Percentiles rank a stretch among this genome's conserved stretches.
phyloP scores from a whole-genome alignment of 2,329 filamentous ascomycete species.

The Talaromyces sp. region DNA sequence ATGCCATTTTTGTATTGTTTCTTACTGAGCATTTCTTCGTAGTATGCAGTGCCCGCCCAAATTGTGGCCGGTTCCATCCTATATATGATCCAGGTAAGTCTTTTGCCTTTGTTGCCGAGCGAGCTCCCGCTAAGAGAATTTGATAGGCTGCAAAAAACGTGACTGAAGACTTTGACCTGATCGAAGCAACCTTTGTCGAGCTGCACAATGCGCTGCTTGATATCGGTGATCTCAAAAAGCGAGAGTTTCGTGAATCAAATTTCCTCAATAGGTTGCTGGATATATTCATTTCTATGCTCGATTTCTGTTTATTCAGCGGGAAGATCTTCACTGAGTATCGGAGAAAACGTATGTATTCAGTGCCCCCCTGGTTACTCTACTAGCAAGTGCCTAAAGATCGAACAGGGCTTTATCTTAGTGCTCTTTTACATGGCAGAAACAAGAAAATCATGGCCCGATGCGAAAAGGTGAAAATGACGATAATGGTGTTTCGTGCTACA shows the following conservation, averaged over 20 bases:
- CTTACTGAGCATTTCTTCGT: neutral
- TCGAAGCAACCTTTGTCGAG: conserved; percentile 3
- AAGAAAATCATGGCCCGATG: conserved; percentile 12
- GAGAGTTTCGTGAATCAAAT: conserved; percentile 10
- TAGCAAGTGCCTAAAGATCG: neutral
- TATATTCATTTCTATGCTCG: conserved; percentile 11
- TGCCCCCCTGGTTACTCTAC: too few species aligned
- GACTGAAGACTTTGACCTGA: conserved; percentile 8
- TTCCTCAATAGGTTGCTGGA: conserved; percentile 8
- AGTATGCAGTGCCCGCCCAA: conserved; percentile 7
- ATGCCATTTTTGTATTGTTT: neutral
- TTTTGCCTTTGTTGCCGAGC: neutral
- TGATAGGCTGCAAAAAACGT: conserved; percentile 5
- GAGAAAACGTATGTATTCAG: neutral
- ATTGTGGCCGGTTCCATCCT: neutral
- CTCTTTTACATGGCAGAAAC: conserved; percentile 7
- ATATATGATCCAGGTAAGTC: conserved; percentile 7
- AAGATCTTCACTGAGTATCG: conserved; percentile 8
- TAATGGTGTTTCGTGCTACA: conserved; percentile 6
- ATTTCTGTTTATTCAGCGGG: conserved; percentile 4
- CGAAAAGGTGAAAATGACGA: conserved; percentile 11
- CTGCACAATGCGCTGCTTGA: conserved; percentile 7
- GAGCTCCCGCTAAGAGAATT: neutral
- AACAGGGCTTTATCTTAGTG: neutral
- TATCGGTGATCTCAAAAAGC: conserved; percentile 4